Percentiles rank a stretch among this genome's conserved stretches.
These are phyloP conservation scores for Podaxis sp. DNA, from an alignment of 768 basidiomycete genomes.

Conservation along the genomic window DNA sequence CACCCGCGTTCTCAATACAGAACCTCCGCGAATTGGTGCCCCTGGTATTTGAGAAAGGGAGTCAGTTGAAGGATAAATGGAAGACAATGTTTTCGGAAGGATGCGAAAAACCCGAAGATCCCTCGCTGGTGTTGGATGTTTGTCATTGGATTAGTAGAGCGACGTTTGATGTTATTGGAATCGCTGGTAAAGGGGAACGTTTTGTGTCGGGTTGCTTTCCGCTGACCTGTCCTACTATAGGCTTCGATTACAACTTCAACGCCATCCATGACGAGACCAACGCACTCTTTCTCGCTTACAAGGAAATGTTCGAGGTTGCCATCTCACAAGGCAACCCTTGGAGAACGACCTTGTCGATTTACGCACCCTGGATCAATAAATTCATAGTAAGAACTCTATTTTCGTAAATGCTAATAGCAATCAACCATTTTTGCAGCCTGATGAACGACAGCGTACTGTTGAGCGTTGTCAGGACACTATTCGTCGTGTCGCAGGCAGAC, in stretches of 20 bases:
- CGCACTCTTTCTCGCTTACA: conserved; percentile 76
- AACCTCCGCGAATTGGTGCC: conserved; percentile 73
- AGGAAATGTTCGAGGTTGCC: conserved; percentile 80
- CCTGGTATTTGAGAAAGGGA: conserved; percentile 68
- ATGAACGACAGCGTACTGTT: conserved; percentile 48
- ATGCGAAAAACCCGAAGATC: background rate
- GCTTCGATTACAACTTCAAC: conserved; percentile 86
- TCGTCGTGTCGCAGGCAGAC: conserved; percentile 64
- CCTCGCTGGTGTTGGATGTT: conserved; percentile 55
- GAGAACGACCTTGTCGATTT: conserved; percentile 50
- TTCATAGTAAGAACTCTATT: conserved; percentile 51
- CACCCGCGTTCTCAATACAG: conserved; percentile 79
- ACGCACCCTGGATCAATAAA: conserved; percentile 53
- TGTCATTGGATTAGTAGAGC: conserved; percentile 80
- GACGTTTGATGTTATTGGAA: conserved; percentile 89
- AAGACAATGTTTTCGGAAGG: conserved; percentile 37
- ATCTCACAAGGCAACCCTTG: conserved; percentile 54
- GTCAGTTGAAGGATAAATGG: conserved; percentile 64
- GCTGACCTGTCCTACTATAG: conserved; percentile 33
- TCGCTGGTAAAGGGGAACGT: conserved; percentile 58
- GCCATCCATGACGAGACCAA: conserved; percentile 80
- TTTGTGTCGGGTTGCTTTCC: background rate
- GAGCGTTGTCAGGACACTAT: conserved; percentile 62
- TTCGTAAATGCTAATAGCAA: background rate
- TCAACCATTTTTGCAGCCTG: conserved; percentile 43